Evolutionary conservation across 1,284 basidiomycete species (phyloP).

Genomic region (Ceratobasidium sp.): DNA sequence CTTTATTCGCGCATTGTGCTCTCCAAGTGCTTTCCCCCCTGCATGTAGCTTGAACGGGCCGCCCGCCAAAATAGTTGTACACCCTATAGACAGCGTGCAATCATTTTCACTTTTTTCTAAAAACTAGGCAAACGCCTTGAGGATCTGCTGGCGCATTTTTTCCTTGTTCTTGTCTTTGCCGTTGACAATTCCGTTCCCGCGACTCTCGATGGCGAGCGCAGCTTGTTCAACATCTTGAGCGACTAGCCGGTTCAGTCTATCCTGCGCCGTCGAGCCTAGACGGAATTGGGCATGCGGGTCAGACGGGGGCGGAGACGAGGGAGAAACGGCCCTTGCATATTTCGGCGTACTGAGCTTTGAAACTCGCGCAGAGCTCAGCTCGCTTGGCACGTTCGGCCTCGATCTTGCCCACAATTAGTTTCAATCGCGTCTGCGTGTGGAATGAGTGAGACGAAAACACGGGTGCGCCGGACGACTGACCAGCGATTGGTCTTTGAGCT

Average conservation of each 20-base stretch:
- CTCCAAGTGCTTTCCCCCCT: conserved; percentile 22
- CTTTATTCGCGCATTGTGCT: conserved; percentile 27
- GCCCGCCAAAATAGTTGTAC: conserved; percentile 39
- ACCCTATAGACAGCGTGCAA: conserved; percentile 39
- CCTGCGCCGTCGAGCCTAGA: conserved; percentile 8
- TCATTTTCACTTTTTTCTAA: neutral
- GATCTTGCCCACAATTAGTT: conserved; percentile 6
- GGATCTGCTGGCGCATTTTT: conserved; percentile 40
- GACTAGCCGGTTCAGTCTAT: conserved; percentile 12
- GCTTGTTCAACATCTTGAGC: conserved; percentile 29
- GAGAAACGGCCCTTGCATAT: conserved; percentile 22
- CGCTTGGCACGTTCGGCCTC: conserved; percentile 28
- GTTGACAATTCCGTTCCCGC: conserved; percentile 25
- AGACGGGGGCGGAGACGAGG: neutral
- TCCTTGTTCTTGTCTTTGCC: conserved; percentile 40
- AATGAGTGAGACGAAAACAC: neutral
- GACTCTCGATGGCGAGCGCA: conserved; percentile 2
- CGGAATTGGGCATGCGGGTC: neutral
- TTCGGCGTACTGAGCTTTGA: conserved; percentile 32
- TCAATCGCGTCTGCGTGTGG: conserved; percentile 20
- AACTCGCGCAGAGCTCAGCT: conserved; percentile 32
- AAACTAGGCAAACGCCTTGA: conserved; percentile 33
- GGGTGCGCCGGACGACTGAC: neutral
- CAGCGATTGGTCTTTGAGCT: conserved; percentile 39
- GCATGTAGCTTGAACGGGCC: conserved; percentile 39